Evolutionary conservation across 208 protist genomes (phyloP), one percentile per base, ranked within the genome.

Genomic region (Trypanosoma theileri): DNA sequence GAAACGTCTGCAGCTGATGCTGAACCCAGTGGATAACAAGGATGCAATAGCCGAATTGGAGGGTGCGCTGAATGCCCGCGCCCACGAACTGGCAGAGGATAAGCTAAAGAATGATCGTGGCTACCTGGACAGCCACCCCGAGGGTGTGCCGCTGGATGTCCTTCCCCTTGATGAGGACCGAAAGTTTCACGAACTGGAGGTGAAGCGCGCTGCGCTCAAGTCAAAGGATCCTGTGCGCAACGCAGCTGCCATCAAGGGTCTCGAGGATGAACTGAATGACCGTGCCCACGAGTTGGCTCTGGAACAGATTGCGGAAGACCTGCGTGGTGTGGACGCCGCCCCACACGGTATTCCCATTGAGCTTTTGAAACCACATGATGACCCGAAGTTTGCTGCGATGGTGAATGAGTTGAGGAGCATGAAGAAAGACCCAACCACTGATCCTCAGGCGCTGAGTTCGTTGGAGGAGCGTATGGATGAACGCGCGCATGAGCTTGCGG

Each of bases 181-280:
- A 17, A 60, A 54, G 17, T 91, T 93, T 60, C 82, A 75, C 59
- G 26, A 71, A 22, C 41, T 94, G 66, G 88, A 94, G 81, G 73
- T 78, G 56, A 72, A 77, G 61, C 84, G 88, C 9, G 80, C 80
- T 1, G 69, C 60, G 12, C 68, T 81, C 28, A 93, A 93, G 82
- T 73, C 73, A 17, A 77, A 78, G 3, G 24, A 92, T 68, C 50
- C 85, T 3, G 66, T 73, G 46, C 80, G 82, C 41, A 88, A 88
- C 66, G 81, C 79, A 22, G 60, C 66, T 16, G 75, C 73, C 9
- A 85, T 92, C 50, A 67, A 75, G 28, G 84, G 79, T 35, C 64
- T 92, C 21, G 88, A 94, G 79, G 77, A 87, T 22, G 71, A 90
- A 71, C 71, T 94, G 59, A 94, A 88, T 65, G 83, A 88, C 56